A percentile compares a stretch with the other conserved stretches of the same genome.
phyloP scores from a whole-genome alignment of 2,329 filamentous ascomycete species.

The Thielaviopsis populi region DNA sequence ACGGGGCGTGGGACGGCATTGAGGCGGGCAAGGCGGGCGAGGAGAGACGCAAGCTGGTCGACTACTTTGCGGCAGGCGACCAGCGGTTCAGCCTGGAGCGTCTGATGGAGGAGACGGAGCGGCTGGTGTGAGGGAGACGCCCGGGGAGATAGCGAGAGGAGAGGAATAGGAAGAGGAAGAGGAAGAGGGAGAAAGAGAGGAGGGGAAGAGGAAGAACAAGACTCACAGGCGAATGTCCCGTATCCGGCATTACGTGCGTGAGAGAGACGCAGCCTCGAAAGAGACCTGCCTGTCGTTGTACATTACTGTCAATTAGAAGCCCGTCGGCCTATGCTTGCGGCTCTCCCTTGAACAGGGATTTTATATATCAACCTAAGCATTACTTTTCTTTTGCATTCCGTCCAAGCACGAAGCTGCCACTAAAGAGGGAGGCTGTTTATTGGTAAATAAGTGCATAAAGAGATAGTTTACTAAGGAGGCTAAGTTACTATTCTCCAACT shows the following conservation, averaged over 20 bases:
- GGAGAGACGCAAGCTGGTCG: slow-evolving; percentile 54
- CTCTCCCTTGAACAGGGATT: background rate
- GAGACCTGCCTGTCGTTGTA: background rate
- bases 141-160: too few relatives aligned
- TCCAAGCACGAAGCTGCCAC: background rate
- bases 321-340: background rate
- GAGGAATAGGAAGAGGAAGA: background rate
- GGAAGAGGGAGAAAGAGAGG: background rate
- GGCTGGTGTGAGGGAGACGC: slow-evolving; percentile 44
- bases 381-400: background rate
- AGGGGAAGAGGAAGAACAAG: background rate
- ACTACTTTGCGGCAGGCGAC: slow-evolving; percentile 72
- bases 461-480: too few relatives aligned
- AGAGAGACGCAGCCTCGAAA: background rate
- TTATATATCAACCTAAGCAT: background rate
- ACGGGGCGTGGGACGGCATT: slow-evolving; percentile 48
- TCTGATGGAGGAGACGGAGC: slow-evolving; percentile 80
- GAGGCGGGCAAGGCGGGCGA: slow-evolving; percentile 26
- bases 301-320: background rate
- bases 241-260: background rate
- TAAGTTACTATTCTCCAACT: too few relatives aligned
- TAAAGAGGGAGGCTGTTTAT: too few relatives aligned
- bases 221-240: background rate
- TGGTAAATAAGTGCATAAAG: too few relatives aligned
- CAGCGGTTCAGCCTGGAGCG: slow-evolving; percentile 65